Base-by-base conservation (phyloP, 441 rosid species). In the Mallotus repandus region DNA sequence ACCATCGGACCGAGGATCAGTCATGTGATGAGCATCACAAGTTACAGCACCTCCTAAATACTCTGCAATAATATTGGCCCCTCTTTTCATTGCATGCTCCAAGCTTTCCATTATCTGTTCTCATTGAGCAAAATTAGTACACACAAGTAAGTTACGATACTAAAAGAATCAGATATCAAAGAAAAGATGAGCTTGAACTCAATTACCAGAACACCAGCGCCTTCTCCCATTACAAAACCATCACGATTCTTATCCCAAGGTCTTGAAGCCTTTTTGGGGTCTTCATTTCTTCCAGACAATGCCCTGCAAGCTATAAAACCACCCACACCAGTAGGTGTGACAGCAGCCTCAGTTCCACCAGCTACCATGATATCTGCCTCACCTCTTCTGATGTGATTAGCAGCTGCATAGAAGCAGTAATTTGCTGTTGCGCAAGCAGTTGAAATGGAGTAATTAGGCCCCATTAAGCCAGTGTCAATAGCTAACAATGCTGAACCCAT, bases 171-270 rank as follows among this genome's bases (percentile, higher is more conserved):
- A 11, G 62, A 19, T 12, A 22, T 7, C 29, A 52, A 25, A 45
- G 35, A 46, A 14, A 55, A 16, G 29, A 25, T 19, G 55, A 52
- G 15, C 12, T 11, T 48, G 58, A 11, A 50, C 41, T 67, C 29
- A 25, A 25, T 25, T 79, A 89, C 90, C 89, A 89, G 84, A 11
- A 87, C 83, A 16, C 94, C 94, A 45, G 88, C 56, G 60, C 94
- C 94, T 78, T 89, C 90, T 43, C 94, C 94, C 91, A 87, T 86
- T 19, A 89, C 89, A 70, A 89, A 89, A 25, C 94, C 94, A 66
- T 89, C 91, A 0, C 94, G 91, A 63, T 71, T 77, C 70, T 80
- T 83, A 83, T 89, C 91, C 94, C 94, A 87, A 4, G 94, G 94
- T 65, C 94, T 83, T 5, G 94, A 87, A 63, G 94, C 94, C 64